Evolutionary conservation across 768 basidiomycete genomes (phyloP), one percentile per base, ranked within the genome.

Genomic region (Galerina marginata): DNA sequence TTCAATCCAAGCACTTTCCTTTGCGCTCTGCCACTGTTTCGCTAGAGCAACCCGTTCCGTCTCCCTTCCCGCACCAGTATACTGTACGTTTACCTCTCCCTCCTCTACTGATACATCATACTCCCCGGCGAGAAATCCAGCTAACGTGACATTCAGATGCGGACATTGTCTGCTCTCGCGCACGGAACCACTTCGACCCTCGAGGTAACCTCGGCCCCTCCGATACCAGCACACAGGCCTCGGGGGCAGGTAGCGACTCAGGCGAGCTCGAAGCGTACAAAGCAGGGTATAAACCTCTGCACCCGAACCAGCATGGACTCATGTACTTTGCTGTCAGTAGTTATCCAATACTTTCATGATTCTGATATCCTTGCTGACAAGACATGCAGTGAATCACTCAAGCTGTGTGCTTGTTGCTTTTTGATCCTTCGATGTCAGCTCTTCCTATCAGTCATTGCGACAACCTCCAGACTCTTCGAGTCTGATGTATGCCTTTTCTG

Each of bases 1-100:
- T 64, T 80, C 83, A 3, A 70, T 93, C 33, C 92, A 93, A 61
- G 77, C 82, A 0, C 65, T 93, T 36, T 61, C 60, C 2, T 61
- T 56, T 11, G 60, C 60, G 2, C 26, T 61, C 1, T 61, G 60
- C 44, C 60, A 61, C 45, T 43, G 56, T 16, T 61, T 56, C 29
- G 60, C 55, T 3, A 42, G 60, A 1, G 29, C 60, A 11, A 61
- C 60, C 7, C 60, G 60, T 10, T 61, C 60, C 4, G 60, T 61
- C 5, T 61, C 60, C 0, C 56, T 61, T 25, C 60, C 60, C 2
- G 60, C 60, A 9, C 60, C 60, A 2, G 60, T 63, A 12, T 57
- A 57, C 20, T 55, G 54, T 54, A 23, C 7, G 51, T 38, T 9
- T 9, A 25, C 9, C 37, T 37, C 20, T 43, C 5, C 11, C 15